phyloP scores from a whole-genome alignment of 202 grass and related monocot genomes.

The Bolboschoenoplectus hybrid region DNA sequence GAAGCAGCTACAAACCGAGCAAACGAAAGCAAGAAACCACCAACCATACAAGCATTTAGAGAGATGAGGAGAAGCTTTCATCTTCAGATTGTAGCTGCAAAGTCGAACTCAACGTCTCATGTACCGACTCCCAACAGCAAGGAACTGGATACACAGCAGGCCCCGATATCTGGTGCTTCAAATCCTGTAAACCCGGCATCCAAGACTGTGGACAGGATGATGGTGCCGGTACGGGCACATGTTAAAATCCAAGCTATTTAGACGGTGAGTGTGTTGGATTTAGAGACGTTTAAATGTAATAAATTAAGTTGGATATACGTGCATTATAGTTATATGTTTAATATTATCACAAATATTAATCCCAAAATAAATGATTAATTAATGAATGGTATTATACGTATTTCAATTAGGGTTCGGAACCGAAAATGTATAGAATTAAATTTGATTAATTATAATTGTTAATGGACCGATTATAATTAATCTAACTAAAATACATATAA shows the following conservation, averaged over 20 bases:
- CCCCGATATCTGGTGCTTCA: background rate
- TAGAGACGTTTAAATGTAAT: no score
- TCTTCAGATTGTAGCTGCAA: background rate
- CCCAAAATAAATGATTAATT: no score
- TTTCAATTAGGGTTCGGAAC: no score
- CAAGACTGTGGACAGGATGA: background rate
- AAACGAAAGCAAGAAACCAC: background rate
- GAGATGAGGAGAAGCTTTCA: background rate
- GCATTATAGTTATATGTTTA: no score
- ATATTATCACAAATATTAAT: no score
- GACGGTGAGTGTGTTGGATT: background rate
- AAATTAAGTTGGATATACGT: no score
- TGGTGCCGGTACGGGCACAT: background rate
- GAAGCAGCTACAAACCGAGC: background rate
- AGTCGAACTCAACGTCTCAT: background rate
- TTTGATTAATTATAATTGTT: no score
- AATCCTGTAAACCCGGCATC: background rate
- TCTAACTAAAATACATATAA: no score
- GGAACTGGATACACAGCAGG: background rate
- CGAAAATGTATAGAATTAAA: no score
- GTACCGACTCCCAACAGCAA: background rate
- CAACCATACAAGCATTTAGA: background rate
- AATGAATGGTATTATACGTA: no score
- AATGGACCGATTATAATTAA: no score
- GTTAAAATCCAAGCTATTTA: background rate